Base-by-base conservation (phyloP, 257 asterid species). In the Solanum paucissectum region DNA sequence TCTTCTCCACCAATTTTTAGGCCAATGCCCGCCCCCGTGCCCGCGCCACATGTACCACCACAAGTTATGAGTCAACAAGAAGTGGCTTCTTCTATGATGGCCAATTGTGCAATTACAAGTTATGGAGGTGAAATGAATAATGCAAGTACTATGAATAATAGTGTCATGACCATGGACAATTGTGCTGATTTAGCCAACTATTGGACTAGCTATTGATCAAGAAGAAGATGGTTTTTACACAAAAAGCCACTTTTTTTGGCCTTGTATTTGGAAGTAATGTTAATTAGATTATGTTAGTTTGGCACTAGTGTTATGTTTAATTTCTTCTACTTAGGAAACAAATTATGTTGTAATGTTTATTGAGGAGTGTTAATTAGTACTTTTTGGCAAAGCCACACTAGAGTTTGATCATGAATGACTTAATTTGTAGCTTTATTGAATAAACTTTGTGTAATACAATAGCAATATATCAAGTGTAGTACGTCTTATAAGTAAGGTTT, bases 171-270 rank as follows among this genome's bases (percentile, higher is more conserved):
- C 13, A 93, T 95, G 96, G 98, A 94, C 9, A 92, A 91, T 76
- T 95, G 98, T 89, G 91, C 87, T 77, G 98, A 95, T 72, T 91
- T 96, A 44, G 96, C 95, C 13, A 90, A 86, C 88, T 96, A 93
- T 73, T 96, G 98, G 98, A 85, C 94, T 64, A 25, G 94, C 14
- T 95, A 92, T 87, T 92, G 89, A 89, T 66, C 82, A 25, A 77
- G 20, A 25, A 76, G 34, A 33, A 38, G 27, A 4, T 14, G 12
- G 1, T 44, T 44, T 72, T 33, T 69, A 69, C 38, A 69, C 10
- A 69, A 69, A 29, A 29, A 33, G 42, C 4, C 79, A 71, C 25
- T 58, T 55, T 55, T 9, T 40, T 40, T 6, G 46, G 46, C 46
- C 46, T 40, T 40, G 46, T 40, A 40, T 40, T 40, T 40, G 7